Conservation (phyloP, 805 yeast genomes). For the Metschnikowia lunata region DNA sequence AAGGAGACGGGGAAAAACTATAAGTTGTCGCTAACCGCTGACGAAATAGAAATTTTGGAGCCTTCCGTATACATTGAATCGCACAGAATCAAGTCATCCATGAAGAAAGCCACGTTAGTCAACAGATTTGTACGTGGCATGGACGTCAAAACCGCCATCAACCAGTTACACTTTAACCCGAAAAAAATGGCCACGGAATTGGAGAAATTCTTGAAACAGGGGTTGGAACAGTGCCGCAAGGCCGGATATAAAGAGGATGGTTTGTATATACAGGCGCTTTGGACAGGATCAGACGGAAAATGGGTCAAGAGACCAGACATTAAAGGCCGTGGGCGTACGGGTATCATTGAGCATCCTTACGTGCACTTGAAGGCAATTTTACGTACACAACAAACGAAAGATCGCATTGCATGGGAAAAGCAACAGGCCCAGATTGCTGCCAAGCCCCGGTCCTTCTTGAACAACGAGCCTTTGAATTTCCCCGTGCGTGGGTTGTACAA, state of each 20-base stretch:
- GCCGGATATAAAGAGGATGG: slow-evolving; percentile 57
- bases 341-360: slow-evolving; percentile 69
- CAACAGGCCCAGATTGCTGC: slow-evolving; percentile 42
- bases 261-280: slow-evolving; percentile 71
- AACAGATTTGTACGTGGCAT: slow-evolving; percentile 71
- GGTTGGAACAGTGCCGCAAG: slow-evolving; percentile 62
- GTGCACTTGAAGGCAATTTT: slow-evolving; percentile 79
- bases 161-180: slow-evolving; percentile 84
- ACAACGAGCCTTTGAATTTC: slow-evolving; percentile 42
- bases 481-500: slow-evolving; percentile 38
- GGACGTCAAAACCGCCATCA: slow-evolving; percentile 73
- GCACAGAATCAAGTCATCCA: slow-evolving; percentile 77
- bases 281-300: slow-evolving; percentile 88
- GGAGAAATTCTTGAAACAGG: slow-evolving; percentile 68
- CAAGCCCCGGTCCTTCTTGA: slow-evolving; percentile 51
- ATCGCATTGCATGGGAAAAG: slow-evolving; percentile 58
- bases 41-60: slow-evolving; percentile 75
- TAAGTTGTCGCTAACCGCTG: slow-evolving; percentile 51
- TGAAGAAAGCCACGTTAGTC: slow-evolving; percentile 81
- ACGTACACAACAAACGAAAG: slow-evolving; percentile 59
- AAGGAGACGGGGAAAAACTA: slow-evolving; percentile 44
- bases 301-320: slow-evolving; percentile 68
- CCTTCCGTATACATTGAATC: slow-evolving; percentile 84
- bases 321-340: slow-evolving; percentile 89
- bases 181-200: slow-evolving; percentile 78